These are phyloP conservation scores for Plectosphaerella plurivora DNA, from an alignment of 2,329 filamentous ascomycete genomes.

Conservation along the genomic window DNA sequence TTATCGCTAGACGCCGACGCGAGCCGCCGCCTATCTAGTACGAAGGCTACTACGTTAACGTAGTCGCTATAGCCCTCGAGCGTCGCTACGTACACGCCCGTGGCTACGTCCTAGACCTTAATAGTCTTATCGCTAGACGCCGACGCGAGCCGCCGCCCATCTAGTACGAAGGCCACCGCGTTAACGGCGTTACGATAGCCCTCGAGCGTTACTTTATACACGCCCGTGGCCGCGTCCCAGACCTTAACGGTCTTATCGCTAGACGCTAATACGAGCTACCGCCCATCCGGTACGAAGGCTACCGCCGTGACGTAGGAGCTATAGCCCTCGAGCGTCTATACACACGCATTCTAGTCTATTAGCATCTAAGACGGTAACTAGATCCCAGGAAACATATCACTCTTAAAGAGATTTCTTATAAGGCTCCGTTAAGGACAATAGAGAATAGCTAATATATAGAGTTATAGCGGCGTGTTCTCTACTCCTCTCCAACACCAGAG, in stretches of 20 bases:
- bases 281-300: conserved; percentile 14
- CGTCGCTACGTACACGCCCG: not conserved
- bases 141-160: conserved; percentile 11
- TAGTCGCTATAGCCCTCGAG: conserved; percentile 9
- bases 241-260: conserved; percentile 7
- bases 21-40: conserved; percentile 11
- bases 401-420: conserved; percentile 14
- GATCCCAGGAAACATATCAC: conserved; percentile 16
- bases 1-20: conserved; percentile 9
- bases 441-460: too few relatives aligned
- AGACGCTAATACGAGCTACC: conserved; percentile 10
- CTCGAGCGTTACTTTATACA: conserved; percentile 9
- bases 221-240: conserved; percentile 5
- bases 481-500: too few relatives aligned
- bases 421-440: too few relatives aligned
- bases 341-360: conserved; percentile 1
- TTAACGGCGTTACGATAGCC: conserved; percentile 7
- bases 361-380: conserved; percentile 8
- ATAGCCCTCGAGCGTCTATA: conserved; percentile 16
- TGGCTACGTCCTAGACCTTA: conserved; percentile 8
- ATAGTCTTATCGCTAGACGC: conserved; percentile 6
- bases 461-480: too few relatives aligned
- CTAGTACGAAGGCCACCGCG: conserved; percentile 12
- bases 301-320: conserved; percentile 5
- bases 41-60: conserved; percentile 12